A percentile compares a stretch with the other conserved stretches of the same genome.
These are phyloP conservation scores for Fusarium sp. DNA, from an alignment of 2,329 filamentous ascomycete species.

Conservation along the genomic window DNA sequence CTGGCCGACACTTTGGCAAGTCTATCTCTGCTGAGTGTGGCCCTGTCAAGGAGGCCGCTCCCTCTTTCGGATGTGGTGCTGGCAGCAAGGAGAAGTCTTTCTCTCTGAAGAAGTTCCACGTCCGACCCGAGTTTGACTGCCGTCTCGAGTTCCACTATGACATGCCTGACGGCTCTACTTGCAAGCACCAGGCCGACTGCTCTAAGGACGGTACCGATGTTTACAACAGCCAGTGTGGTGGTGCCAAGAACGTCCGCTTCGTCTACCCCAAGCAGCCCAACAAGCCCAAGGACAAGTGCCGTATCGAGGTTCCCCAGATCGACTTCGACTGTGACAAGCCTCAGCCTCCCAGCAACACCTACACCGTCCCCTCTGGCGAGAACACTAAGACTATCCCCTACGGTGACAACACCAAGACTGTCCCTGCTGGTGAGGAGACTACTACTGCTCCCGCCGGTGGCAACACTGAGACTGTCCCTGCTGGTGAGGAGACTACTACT, in stretches of 20 bases:
- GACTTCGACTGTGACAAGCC: slow-evolving; percentile 72
- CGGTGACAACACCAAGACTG: slow-evolving; percentile 21
- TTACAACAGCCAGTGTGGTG: slow-evolving; percentile 89
- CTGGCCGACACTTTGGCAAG: slow-evolving; percentile 64
- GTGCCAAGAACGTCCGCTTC: slow-evolving; percentile 82
- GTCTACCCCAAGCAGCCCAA: slow-evolving; percentile 65
- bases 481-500: slow-evolving; percentile 50
- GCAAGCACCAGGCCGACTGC: slow-evolving; percentile 80
- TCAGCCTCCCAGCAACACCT: slow-evolving; percentile 26
- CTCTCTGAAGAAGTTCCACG: slow-evolving; percentile 77
- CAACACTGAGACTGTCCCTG: slow-evolving; percentile 49
- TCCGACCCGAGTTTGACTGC: slow-evolving; percentile 77
- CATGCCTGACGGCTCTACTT: slow-evolving; percentile 83
- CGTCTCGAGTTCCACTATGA: slow-evolving; percentile 86
- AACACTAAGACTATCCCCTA: slow-evolving; percentile 48
- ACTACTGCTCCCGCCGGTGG: slow-evolving; percentile 62
- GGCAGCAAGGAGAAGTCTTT: slow-evolving; percentile 57
- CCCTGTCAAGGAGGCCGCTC: slow-evolving; percentile 55
- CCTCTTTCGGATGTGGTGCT: slow-evolving; percentile 62
- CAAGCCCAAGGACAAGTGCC: slow-evolving; percentile 66
- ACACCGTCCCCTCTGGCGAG: slow-evolving; percentile 46
- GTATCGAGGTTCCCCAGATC: slow-evolving; percentile 77
- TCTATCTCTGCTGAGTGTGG: slow-evolving; percentile 66
- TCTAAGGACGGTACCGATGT: slow-evolving; percentile 72
- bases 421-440: slow-evolving; percentile 57